These are phyloP conservation scores for Naganishia sp. DNA, from an alignment of 1,284 basidiomycete species.

Conservation along the genomic window DNA sequence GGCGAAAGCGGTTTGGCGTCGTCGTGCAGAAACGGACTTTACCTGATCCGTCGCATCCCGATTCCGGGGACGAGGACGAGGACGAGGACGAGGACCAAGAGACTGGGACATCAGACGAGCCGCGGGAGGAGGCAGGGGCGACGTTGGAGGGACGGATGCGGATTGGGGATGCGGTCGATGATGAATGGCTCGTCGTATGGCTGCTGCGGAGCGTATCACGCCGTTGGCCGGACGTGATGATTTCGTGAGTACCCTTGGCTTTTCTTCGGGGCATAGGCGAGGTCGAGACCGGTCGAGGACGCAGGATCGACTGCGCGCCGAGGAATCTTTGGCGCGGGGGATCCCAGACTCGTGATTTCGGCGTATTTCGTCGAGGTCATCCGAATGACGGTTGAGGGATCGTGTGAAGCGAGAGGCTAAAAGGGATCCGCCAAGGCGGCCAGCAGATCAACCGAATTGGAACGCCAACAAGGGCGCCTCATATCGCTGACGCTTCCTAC, in stretches of 20 bases:
- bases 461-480: background rate
- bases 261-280: background rate
- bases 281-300: too few species aligned
- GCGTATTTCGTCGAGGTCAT: too few species aligned
- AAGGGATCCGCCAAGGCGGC: too few species aligned
- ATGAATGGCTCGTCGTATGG: conserved; percentile 95
- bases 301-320: too few species aligned
- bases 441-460: too few species aligned
- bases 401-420: too few species aligned
- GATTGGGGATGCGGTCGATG: conserved; percentile 89
- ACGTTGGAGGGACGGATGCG: conserved; percentile 73
- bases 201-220: conserved; percentile 71
- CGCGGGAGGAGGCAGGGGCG: conserved; percentile 12
- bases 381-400: too few species aligned
- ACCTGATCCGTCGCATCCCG: too few species aligned
- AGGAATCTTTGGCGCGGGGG: too few species aligned
- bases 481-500: background rate
- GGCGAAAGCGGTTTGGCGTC: conserved; percentile 35
- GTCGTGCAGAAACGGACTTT: conserved; percentile 46
- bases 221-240: conserved; percentile 74
- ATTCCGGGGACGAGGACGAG: background rate
- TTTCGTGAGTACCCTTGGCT: conserved; percentile 48
- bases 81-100: background rate
- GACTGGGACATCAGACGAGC: background rate
- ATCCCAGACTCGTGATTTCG: too few species aligned